phyloP scores from a whole-genome alignment of 768 basidiomycete genomes.

The Termitomyces sp. region DNA sequence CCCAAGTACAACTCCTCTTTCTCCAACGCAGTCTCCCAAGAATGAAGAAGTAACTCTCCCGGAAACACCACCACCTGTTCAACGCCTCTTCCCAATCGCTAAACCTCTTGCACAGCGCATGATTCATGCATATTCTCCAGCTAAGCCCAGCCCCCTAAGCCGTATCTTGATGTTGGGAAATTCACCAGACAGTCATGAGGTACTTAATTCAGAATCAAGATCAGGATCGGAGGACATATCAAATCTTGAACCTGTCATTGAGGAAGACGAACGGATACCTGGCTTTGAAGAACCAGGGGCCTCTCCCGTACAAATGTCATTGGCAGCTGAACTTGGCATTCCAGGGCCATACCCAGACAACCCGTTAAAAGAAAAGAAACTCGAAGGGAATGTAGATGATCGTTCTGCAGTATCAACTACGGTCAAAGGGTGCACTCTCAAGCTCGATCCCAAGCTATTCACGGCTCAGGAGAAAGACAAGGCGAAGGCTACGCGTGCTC shows the following conservation, averaged over 20 bases:
- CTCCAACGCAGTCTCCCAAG: constrained; percentile 13
- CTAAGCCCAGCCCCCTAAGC: constrained; percentile 73
- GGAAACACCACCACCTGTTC: constrained; percentile 26
- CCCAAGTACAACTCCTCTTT: constrained; percentile 7
- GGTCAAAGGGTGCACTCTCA: constrained; percentile 21
- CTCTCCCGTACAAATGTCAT: constrained; percentile 23
- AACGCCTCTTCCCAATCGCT: constrained; percentile 59
- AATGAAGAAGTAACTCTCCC: constrained; percentile 16
- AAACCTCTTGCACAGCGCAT: constrained; percentile 66
- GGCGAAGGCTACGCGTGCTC: constrained; percentile 18
- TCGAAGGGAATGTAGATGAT: constrained; percentile 24
- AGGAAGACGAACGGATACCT: constrained; percentile 27
- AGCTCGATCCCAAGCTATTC: constrained; percentile 25
- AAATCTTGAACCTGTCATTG: constrained; percentile 24
- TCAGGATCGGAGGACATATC: constrained; percentile 16
- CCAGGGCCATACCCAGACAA: constrained; percentile 38
- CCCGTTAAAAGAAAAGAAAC: constrained; percentile 49
- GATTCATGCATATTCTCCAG: constrained; percentile 80
- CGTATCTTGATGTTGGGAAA: constrained; percentile 69
- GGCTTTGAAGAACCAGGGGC: constrained; percentile 17
- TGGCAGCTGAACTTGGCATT: constrained; percentile 42
- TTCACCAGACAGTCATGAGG: constrained; percentile 41
- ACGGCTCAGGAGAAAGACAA: constrained; percentile 36
- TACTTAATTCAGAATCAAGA: background rate
- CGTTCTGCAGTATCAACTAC: constrained; percentile 8